Percentiles rank a stretch among this genome's conserved stretches.
Evolutionary conservation across 2,329 filamentous ascomycete genomes (phyloP).

Genomic region (Claviceps humidiphila): DNA sequence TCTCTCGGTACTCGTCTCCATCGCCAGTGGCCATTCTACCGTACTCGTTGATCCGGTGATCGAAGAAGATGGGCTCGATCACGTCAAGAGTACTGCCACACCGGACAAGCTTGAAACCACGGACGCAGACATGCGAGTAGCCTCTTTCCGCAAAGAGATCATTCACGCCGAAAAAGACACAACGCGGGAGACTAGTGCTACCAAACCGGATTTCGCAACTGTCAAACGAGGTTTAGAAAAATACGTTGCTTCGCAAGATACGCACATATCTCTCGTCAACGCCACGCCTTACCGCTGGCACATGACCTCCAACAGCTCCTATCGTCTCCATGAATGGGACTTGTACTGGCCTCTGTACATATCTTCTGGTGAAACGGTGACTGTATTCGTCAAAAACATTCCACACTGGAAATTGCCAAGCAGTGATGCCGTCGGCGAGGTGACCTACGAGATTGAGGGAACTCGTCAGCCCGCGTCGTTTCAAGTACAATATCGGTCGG

Average conservation of each 20-base stretch:
- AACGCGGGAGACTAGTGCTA: not conserved
- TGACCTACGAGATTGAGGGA: constrained; percentile 16
- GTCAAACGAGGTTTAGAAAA: not conserved
- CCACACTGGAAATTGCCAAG: not conserved
- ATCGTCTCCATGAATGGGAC: constrained; percentile 12
- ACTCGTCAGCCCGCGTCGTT: constrained; percentile 16
- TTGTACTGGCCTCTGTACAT: constrained; percentile 14
- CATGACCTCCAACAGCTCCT: constrained; percentile 8
- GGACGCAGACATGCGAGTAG: not conserved
- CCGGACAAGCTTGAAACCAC: not conserved
- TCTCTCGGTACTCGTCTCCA: not conserved
- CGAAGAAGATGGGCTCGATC: not conserved
- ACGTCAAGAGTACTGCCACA: not conserved
- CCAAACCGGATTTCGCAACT: too few species aligned
- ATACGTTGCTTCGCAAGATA: constrained; percentile 3
- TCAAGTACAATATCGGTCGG: constrained; percentile 11
- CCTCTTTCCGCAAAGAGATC: not conserved
- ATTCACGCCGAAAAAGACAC: not conserved
- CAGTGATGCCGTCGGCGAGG: constrained; percentile 15
- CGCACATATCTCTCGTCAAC: constrained; percentile 17
- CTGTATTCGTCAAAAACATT: constrained; percentile 1
- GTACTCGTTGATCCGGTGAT: not conserved
- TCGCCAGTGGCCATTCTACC: not conserved
- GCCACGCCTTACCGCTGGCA: constrained; percentile 20
- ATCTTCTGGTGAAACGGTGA: constrained; percentile 13